Evolutionary conservation across 2,329 filamentous ascomycete species (phyloP).

Genomic region (Pseudogymnoascus sp.): DNA sequence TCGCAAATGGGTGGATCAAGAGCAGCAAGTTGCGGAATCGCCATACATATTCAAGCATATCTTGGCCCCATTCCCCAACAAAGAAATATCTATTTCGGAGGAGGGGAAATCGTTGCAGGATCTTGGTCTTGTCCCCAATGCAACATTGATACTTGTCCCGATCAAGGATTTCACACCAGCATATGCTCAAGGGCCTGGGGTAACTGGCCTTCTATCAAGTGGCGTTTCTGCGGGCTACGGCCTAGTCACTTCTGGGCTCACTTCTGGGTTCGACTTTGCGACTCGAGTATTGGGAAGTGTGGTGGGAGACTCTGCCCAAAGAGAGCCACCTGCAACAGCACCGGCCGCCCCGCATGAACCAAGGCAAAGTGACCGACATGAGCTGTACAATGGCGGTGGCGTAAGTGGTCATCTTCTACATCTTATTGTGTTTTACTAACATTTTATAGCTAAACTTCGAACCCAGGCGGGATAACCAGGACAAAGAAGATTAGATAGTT

Average conservation of each 20-base stretch:
- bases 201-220: slow-evolving; percentile 27
- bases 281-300: slow-evolving; percentile 36
- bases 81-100: slow-evolving; percentile 63
- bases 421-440: slow-evolving; percentile 2
- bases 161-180: slow-evolving; percentile 52
- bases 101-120: slow-evolving; percentile 60
- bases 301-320: neutral
- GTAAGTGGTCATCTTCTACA: neutral
- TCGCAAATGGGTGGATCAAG: slow-evolving; percentile 64
- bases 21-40: neutral
- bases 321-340: neutral
- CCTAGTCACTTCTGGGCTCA: slow-evolving; percentile 35
- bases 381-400: slow-evolving; percentile 11
- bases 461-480: slow-evolving; percentile 15
- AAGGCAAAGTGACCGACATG: neutral
- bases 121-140: slow-evolving; percentile 66
- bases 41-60: slow-evolving; percentile 83
- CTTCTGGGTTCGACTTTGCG: slow-evolving; percentile 34
- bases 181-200: slow-evolving; percentile 36
- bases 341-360: slow-evolving; percentile 25
- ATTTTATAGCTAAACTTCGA: slow-evolving; percentile 18
- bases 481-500: slow-evolving; percentile 11
- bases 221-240: slow-evolving; percentile 31
- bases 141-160: slow-evolving; percentile 74
- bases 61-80: slow-evolving; percentile 67